phyloP scores from a whole-genome alignment of 495 filamentous ascomycete genomes.

The Daldinia vernicosa region DNA sequence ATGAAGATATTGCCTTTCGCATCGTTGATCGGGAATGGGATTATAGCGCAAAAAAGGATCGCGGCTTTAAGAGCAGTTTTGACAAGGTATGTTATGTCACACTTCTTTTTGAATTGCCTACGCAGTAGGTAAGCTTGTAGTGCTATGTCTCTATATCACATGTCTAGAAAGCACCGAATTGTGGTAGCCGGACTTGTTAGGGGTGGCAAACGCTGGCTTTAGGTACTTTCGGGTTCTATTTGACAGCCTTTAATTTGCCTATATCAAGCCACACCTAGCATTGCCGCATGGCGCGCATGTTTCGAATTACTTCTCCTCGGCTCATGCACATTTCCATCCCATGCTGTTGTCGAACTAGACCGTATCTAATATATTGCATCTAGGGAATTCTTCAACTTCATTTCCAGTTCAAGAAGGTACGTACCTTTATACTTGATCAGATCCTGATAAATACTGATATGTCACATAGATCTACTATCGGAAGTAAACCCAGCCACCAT shows the following conservation, averaged over 20 bases:
- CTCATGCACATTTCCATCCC: conserved; percentile 15
- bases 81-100: conserved; percentile 80
- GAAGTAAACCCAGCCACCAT: conserved; percentile 57
- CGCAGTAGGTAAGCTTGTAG: neutral
- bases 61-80: conserved; percentile 95
- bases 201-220: conserved; percentile 8
- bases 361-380: conserved; percentile 39
- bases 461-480: conserved; percentile 69
- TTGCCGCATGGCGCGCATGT: conserved; percentile 23
- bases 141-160: conserved; percentile 1
- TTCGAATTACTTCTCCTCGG: conserved; percentile 28
- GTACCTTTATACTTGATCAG: conserved; percentile 4
- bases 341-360: conserved; percentile 23
- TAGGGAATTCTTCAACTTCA: conserved; percentile 96
- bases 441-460: conserved; percentile 49
- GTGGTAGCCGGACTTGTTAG: conserved; percentile 2
- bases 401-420: conserved; percentile 93
- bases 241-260: conserved; percentile 19
- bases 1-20: conserved; percentile 96
- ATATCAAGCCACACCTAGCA: conserved; percentile 33
- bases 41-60: conserved; percentile 92
- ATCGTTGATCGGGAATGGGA: conserved; percentile 99
- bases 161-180: conserved; percentile 6
- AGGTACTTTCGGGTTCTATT: conserved; percentile 1
- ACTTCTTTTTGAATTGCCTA: neutral